Conservation (phyloP, 2,329 filamentous ascomycete species). For the Plectosphaerella plurivora region DNA sequence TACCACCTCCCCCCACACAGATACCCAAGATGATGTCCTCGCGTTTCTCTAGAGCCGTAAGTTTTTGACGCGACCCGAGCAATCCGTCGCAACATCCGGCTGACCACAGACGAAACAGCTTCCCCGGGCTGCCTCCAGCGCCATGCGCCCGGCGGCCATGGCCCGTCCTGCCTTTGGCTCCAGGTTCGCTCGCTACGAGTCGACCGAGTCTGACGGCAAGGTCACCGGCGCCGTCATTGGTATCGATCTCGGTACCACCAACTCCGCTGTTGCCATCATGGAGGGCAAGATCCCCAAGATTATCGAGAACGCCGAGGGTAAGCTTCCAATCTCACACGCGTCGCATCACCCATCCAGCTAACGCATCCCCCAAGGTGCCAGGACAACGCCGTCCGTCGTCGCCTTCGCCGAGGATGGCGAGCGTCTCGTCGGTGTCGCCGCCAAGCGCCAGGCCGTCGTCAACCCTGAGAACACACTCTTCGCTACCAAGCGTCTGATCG, state of each 20-base stretch:
- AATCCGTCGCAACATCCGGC: constrained; percentile 3
- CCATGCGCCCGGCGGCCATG: constrained; percentile 62
- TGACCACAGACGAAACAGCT: constrained; percentile 47
- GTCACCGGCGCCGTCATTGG: constrained; percentile 94
- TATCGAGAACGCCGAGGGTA: constrained; percentile 96
- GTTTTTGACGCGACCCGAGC: constrained; percentile 27
- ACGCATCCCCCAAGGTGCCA: constrained; percentile 55
- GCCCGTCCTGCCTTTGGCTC: constrained; percentile 67
- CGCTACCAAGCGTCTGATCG: constrained; percentile 97
- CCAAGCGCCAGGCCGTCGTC: constrained; percentile 96
- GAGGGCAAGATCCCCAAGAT: constrained; percentile 94
- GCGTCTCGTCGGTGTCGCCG: constrained; percentile 92
- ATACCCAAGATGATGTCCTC: constrained; percentile 63
- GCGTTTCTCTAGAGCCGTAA: constrained; percentile 70
- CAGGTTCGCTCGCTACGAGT: constrained; percentile 74
- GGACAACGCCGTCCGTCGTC: constrained; percentile 91
- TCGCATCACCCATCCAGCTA: constrained; percentile 6
- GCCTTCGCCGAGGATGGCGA: constrained; percentile 94
- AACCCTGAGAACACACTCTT: constrained; percentile 99
- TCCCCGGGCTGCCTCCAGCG: constrained; percentile 68
- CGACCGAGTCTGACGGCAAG: constrained; percentile 66
- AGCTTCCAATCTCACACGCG: constrained; percentile 15
- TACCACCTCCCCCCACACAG: constrained; percentile 12
- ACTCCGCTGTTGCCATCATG: constrained; percentile 96
- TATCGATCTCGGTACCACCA: constrained; percentile 96